A percentile compares a stretch with the other conserved stretches of the same genome.
Conservation (phyloP, 2,329 filamentous ascomycete genomes). For the Neonectria magnoliae region DNA sequence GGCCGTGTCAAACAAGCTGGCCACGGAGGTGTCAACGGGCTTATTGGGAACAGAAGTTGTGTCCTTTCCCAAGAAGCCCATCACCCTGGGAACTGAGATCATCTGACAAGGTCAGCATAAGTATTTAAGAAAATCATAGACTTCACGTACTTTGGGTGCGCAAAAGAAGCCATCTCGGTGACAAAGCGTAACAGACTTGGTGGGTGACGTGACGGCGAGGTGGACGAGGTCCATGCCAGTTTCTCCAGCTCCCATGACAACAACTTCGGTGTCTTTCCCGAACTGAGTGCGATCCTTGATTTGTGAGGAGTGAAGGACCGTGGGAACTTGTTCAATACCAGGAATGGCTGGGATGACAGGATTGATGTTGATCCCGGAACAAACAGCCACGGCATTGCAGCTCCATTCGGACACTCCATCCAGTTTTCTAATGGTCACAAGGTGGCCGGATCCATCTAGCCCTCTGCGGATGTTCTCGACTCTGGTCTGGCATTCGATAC, state of each 20-base stretch:
- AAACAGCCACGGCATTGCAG: constrained; percentile 59
- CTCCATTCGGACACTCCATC: constrained; percentile 37
- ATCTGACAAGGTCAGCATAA: constrained; percentile 30
- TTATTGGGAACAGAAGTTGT: constrained; percentile 48
- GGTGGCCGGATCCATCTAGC: constrained; percentile 9
- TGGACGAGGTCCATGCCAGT: constrained; percentile 58
- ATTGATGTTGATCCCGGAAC: constrained; percentile 56
- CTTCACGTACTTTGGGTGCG: constrained; percentile 54
- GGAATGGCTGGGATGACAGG: constrained; percentile 52
- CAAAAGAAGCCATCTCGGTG: constrained; percentile 58
- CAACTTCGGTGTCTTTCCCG: constrained; percentile 50
- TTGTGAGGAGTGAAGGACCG: constrained; percentile 55
- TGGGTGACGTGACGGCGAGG: constrained; percentile 55
- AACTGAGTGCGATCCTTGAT: constrained; percentile 56
- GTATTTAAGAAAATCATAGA: accelerated
- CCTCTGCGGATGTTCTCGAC: constrained; percentile 44
- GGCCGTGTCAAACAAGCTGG: constrained; percentile 61
- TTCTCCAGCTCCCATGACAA: constrained; percentile 57
- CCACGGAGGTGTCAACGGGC: constrained; percentile 57
- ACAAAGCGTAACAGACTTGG: constrained; percentile 54
- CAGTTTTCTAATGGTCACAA: constrained; percentile 24
- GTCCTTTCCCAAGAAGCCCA: constrained; percentile 14
- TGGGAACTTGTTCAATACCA: constrained; percentile 50
- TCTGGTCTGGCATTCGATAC: constrained; percentile 49
- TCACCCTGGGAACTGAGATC: constrained; percentile 36